Evolutionary conservation across 73 alveolate species (phyloP).

Genomic region (Symbiodinium pilosum): DNA sequence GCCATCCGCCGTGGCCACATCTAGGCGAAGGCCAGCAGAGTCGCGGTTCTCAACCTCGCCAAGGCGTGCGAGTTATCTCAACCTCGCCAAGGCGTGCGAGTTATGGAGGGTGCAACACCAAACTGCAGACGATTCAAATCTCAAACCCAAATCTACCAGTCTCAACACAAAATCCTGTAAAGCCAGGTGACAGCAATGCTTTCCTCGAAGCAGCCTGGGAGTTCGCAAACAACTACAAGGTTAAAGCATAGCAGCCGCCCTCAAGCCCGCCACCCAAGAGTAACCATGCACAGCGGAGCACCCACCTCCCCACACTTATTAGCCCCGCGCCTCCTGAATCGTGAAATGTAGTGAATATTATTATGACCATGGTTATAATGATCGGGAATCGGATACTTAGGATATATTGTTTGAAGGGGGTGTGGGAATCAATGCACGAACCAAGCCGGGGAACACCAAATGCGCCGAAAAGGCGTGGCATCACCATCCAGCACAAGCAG

Average conservation of each 20-base stretch:
- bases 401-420: too few relatives aligned
- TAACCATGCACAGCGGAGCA: too few relatives aligned
- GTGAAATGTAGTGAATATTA: too few relatives aligned
- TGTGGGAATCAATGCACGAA: background rate
- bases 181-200: background rate
- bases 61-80: too few relatives aligned
- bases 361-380: background rate
- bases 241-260: background rate
- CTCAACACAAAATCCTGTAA: background rate
- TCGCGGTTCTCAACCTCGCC: background rate
- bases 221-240: background rate
- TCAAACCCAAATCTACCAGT: background rate
- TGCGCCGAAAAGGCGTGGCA: slow-evolving; percentile 43
- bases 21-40: background rate
- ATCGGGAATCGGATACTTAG: too few relatives aligned
- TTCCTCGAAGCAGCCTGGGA: slow-evolving; percentile 24
- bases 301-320: too few relatives aligned
- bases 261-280: too few relatives aligned
- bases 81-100: too few relatives aligned
- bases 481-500: slow-evolving; percentile 25
- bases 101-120: background rate
- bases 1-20: slow-evolving; percentile 3
- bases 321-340: too few relatives aligned
- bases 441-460: slow-evolving; percentile 41
- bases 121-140: background rate